These are phyloP conservation scores for Crithidia brevicula DNA, from an alignment of 208 protist genomes.

Conservation along the genomic window DNA sequence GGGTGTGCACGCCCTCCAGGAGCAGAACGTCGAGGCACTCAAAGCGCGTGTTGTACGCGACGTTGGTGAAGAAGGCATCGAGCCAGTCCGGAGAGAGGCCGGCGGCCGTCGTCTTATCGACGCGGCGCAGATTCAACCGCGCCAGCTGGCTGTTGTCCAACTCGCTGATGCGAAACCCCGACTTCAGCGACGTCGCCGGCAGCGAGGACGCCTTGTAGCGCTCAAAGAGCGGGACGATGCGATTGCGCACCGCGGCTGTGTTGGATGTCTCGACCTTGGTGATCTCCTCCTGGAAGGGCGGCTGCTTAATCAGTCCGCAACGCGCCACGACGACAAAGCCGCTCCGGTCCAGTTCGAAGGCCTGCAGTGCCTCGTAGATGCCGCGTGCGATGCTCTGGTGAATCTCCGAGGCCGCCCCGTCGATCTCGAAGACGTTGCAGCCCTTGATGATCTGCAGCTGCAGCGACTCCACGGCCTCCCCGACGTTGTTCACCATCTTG, in stretches of 20 bases:
- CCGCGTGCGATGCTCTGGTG: conserved; percentile 80
- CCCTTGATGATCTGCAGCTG: conserved; percentile 92
- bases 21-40: conserved; percentile 85
- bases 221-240: conserved; percentile 87
- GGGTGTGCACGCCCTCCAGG: conserved; percentile 82
- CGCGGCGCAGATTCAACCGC: conserved; percentile 73
- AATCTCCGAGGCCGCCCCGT: conserved; percentile 75
- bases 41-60: conserved; percentile 83
- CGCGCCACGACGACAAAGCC: conserved; percentile 84
- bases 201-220: conserved; percentile 87
- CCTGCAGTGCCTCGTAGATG: conserved; percentile 79
- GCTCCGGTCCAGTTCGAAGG: conserved; percentile 89
- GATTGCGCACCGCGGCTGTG: conserved; percentile 73
- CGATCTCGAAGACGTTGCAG: conserved; percentile 90
- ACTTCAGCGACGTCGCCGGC: conserved; percentile 83
- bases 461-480: conserved; percentile 83
- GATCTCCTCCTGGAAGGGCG: conserved; percentile 81
- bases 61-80: conserved; percentile 89
- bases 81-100: conserved; percentile 87
- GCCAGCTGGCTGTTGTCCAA: conserved; percentile 76
- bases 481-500: conserved; percentile 87
- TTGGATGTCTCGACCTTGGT: conserved; percentile 79
- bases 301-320: conserved; percentile 79
- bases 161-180: conserved; percentile 83
- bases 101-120: conserved; percentile 58